Base-by-base conservation (phyloP, 2,329 filamentous ascomycete genomes). In the Aspergillus tamarii region DNA sequence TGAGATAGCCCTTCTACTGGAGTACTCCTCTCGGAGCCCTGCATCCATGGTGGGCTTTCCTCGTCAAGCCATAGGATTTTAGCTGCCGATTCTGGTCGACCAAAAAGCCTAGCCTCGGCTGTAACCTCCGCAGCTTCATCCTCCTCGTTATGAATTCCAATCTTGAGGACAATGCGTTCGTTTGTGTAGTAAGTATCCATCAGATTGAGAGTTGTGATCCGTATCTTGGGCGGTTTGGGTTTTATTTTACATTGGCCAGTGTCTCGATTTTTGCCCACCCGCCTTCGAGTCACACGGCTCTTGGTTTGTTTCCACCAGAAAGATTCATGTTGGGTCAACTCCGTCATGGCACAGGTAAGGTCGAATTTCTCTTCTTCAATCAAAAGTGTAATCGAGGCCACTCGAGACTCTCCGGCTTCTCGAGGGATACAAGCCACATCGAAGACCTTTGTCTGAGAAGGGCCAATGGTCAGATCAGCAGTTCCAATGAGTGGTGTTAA, bases 191-290 rank as follows among this genome's bases (percentile, higher is more conserved):
- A 96, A 60, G 93, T 89, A 14, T 87, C 84, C 62, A 85, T 82
- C 9, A 89, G 78, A 46, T 87, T 84, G 2, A 86, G 82, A 11
- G 92, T 80, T 30, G 82, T 85, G 53, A 99, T 87, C 69, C 92
- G 89, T 81, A 99, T 88, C 78, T 97, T 98, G 0, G 95, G 95
- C 32, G 94, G 95, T 68, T 96, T 91, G 1, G 95, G 94, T 60
- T 93, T 84, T 28, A 99, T 88, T 61, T 87, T 89, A 61, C 96
- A 86, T 2, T 81, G 80, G 39, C 86, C 81, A 1, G 83, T 81
- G 61, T 85, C 81, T 45, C 79, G 74, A 60, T 80, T 78, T 59
- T 81, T 81, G 26, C 81, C 78, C 28, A 84, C 73, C 50, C 74
- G 73, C 68, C 78, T 80, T 55, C 72, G 70, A 30, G 75, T 62